Evolutionary conservation across 1,139 yeast species (phyloP).

Genomic region (Taphrina pruni): DNA sequence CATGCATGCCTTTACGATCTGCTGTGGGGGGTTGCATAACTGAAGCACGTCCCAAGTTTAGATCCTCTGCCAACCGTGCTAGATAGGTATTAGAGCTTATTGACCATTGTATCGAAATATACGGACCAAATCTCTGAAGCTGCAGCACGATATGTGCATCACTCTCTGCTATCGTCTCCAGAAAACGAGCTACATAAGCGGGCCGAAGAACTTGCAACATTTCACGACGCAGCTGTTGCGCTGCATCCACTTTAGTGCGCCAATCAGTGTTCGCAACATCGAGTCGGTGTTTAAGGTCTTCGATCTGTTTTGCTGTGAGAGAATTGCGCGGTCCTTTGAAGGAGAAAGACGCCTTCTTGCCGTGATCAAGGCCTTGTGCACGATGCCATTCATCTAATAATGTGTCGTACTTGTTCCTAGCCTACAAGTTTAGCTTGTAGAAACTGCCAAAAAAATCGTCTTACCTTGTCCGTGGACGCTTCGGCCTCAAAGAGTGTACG

Average conservation of each 20-base stretch:
- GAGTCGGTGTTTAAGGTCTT: slow-evolving; percentile 80
- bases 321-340: slow-evolving; percentile 80
- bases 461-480: slow-evolving; percentile 53
- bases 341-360: slow-evolving; percentile 73
- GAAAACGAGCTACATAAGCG: slow-evolving; percentile 70
- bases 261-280: slow-evolving; percentile 86
- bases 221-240: slow-evolving; percentile 76
- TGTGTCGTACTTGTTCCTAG: slow-evolving; percentile 77
- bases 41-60: slow-evolving; percentile 83
- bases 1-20: slow-evolving; percentile 27
- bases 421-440: slow-evolving; percentile 49
- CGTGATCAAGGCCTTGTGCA: slow-evolving; percentile 78
- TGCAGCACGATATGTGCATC: slow-evolving; percentile 89
- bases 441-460: not conserved
- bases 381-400: slow-evolving; percentile 87
- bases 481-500: slow-evolving; percentile 62
- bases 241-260: slow-evolving; percentile 72
- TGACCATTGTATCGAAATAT: not conserved
- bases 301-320: slow-evolving; percentile 64
- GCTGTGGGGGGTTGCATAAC: slow-evolving; percentile 63
- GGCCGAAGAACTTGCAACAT: slow-evolving; percentile 79
- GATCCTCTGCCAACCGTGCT: slow-evolving; percentile 78
- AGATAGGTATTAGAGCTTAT: slow-evolving; percentile 49
- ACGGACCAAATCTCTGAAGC: slow-evolving; percentile 61
- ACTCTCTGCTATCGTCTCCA: slow-evolving; percentile 78